A percentile compares a stretch with the other conserved stretches of the same genome.
Evolutionary conservation across 352 stramenopile genomes (phyloP).

Genomic region (Globisporangium parvum): DNA sequence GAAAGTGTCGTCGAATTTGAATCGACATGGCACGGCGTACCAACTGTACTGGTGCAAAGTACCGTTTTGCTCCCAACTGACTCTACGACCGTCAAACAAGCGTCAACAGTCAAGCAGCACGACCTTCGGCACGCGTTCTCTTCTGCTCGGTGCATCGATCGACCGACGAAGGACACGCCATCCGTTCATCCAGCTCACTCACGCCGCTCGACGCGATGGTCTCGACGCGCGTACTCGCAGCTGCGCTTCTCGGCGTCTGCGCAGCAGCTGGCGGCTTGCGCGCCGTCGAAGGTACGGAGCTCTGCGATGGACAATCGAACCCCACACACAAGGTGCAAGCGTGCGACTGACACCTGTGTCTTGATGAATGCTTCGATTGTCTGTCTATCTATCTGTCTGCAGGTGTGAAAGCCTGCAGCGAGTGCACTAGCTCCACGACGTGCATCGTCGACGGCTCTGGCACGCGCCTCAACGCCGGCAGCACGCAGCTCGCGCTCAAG

Average conservation of each 20-base stretch:
- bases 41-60: too few species aligned
- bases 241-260: slow-evolving; percentile 1
- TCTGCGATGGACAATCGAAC: background rate
- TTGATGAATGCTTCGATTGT: background rate
- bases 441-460: slow-evolving; percentile 52
- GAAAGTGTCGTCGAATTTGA: too few species aligned
- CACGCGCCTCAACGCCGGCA: slow-evolving; percentile 27
- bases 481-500: slow-evolving; percentile 35
- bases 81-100: too few species aligned
- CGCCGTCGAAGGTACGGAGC: slow-evolving; percentile 4
- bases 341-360: too few species aligned
- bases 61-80: too few species aligned
- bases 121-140: too few species aligned
- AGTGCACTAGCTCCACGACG: slow-evolving; percentile 34
- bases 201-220: slow-evolving; percentile 4
- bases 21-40: too few species aligned
- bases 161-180: too few species aligned
- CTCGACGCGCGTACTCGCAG: slow-evolving; percentile 1
- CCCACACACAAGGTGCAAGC: too few species aligned
- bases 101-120: too few species aligned
- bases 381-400: background rate
- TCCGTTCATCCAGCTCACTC: background rate
- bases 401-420: slow-evolving; percentile 40
- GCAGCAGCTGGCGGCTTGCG: slow-evolving; percentile 1
- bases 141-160: too few species aligned